phyloP scores from a whole-genome alignment of 208 protist species.

The Strigomonas galati region DNA sequence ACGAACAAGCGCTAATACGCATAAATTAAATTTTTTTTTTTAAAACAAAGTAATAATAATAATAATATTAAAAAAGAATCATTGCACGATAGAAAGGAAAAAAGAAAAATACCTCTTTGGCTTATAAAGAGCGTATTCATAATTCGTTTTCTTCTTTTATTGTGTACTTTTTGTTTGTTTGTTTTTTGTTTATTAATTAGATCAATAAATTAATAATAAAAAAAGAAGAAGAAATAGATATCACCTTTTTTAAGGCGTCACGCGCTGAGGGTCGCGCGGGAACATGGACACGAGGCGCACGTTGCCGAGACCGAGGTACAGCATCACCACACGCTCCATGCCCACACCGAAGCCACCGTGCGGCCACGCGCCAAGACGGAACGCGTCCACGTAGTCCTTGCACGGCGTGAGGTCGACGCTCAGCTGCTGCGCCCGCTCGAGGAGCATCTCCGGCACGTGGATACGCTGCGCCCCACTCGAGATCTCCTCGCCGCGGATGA shows the following conservation, averaged over 20 bases:
- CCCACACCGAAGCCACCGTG: constrained; percentile 99
- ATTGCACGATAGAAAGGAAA: constrained; percentile 3
- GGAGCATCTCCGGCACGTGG: constrained; percentile 67
- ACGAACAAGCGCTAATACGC: background rate
- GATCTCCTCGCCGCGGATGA: constrained; percentile 99
- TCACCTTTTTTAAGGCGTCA: constrained; percentile 88
- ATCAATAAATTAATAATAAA: background rate
- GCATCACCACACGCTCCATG: constrained; percentile 97
- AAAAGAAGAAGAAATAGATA: background rate
- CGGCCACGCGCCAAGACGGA: constrained; percentile 96
- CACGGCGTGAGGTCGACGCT: constrained; percentile 87
- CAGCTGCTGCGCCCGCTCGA: constrained; percentile 28
- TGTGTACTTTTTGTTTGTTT: background rate
- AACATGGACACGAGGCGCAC: constrained; percentile 97
- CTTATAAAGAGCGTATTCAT: background rate
- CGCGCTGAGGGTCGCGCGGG: constrained; percentile 95
- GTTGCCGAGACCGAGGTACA: constrained; percentile 96
- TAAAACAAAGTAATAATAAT: background rate
- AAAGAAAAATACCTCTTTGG: background rate
- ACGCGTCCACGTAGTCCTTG: constrained; percentile 96
- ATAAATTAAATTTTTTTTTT: background rate
- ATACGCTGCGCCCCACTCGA: constrained; percentile 98
- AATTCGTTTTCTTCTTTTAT: background rate
- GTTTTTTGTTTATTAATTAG: background rate
- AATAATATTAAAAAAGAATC: constrained; percentile 4